Conservation (phyloP, 495 filamentous ascomycete species). For the Tuber brumale region DNA sequence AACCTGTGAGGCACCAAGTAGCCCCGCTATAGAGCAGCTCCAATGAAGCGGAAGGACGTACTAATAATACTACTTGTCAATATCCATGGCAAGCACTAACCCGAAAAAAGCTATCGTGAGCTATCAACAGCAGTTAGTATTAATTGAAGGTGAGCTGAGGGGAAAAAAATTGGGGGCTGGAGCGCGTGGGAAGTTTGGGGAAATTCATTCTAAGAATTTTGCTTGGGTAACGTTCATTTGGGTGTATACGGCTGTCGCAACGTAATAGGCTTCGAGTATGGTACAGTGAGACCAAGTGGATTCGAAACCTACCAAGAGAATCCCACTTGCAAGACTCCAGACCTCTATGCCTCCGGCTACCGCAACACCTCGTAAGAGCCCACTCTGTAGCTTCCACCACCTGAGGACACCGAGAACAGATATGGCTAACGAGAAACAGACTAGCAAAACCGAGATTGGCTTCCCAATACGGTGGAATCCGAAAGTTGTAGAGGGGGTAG, state of each 20-base stretch:
- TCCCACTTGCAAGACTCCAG: slow-evolving; percentile 49
- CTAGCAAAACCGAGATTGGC: slow-evolving; percentile 57
- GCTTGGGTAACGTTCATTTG: not conserved
- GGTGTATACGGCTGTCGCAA: not conserved
- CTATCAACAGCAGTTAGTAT: slow-evolving; percentile 7
- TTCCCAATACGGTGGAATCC: slow-evolving; percentile 60
- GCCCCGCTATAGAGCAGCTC: not conserved
- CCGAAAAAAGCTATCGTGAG: slow-evolving; percentile 17
- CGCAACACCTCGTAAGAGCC: slow-evolving; percentile 58
- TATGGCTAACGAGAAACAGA: slow-evolving; percentile 54
- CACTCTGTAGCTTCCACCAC: slow-evolving; percentile 65
- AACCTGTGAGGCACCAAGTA: not conserved
- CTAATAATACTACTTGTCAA: slow-evolving; percentile 23
- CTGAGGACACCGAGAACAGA: slow-evolving; percentile 55
- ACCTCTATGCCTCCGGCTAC: slow-evolving; percentile 65
- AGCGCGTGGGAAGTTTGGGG: not conserved
- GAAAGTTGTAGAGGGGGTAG: slow-evolving; percentile 45
- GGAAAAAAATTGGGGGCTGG: not conserved
- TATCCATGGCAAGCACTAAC: slow-evolving; percentile 20
- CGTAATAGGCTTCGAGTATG: not conserved
- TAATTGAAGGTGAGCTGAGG: not conserved
- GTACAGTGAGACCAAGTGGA: not conserved
- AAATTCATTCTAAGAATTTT: not conserved
- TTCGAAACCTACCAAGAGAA: slow-evolving; percentile 49
- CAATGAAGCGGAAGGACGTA: not conserved